Conservation (phyloP, 2,329 filamentous ascomycete species). For the Daldinia sp. region DNA sequence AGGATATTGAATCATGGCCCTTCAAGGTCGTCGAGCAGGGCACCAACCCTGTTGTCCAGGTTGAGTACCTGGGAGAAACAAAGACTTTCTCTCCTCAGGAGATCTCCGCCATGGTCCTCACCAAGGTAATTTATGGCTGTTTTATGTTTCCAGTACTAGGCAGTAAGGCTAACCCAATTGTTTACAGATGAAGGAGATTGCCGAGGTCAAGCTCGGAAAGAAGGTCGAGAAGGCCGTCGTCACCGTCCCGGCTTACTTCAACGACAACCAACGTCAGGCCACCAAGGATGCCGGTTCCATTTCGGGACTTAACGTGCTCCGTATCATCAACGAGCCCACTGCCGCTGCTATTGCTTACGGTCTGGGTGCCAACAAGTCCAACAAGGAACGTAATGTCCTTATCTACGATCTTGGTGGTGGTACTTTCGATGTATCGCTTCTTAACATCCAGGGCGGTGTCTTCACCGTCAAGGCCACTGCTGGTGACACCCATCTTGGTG, state of each 20-base stretch:
- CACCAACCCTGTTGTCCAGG: slow-evolving; percentile 90
- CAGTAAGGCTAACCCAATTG: slow-evolving; percentile 31
- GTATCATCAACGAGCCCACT: slow-evolving; percentile 99
- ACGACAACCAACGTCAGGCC: slow-evolving; percentile 99
- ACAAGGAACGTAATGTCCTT: slow-evolving; percentile 98
- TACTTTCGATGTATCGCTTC: slow-evolving; percentile 99
- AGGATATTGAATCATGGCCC: slow-evolving; percentile 98
- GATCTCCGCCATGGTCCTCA: slow-evolving; percentile 98
- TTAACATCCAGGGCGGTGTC: slow-evolving; percentile 98
- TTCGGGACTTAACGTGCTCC: slow-evolving; percentile 95
- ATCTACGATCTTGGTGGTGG: slow-evolving; percentile 99
- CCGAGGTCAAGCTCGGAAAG: slow-evolving; percentile 97
- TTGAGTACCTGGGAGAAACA: slow-evolving; percentile 92
- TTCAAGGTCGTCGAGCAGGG: slow-evolving; percentile 96
- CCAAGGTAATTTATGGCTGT: slow-evolving; percentile 74
- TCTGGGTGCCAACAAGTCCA: slow-evolving; percentile 91
- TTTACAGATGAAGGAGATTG: slow-evolving; percentile 95
- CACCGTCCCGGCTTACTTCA: slow-evolving; percentile 99
- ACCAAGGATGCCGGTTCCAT: slow-evolving; percentile 99
- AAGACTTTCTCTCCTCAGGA: slow-evolving; percentile 98
- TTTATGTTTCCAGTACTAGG: neutral
- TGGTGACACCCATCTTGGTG: slow-evolving; percentile 96
- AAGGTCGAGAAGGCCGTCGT: slow-evolving; percentile 99
- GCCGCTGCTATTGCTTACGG: slow-evolving; percentile 98
- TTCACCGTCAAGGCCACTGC: slow-evolving; percentile 99